Percentiles rank a stretch among this genome's conserved stretches.
Conservation (phyloP, 2,329 filamentous ascomycete species). For the Onygenales sp. region DNA sequence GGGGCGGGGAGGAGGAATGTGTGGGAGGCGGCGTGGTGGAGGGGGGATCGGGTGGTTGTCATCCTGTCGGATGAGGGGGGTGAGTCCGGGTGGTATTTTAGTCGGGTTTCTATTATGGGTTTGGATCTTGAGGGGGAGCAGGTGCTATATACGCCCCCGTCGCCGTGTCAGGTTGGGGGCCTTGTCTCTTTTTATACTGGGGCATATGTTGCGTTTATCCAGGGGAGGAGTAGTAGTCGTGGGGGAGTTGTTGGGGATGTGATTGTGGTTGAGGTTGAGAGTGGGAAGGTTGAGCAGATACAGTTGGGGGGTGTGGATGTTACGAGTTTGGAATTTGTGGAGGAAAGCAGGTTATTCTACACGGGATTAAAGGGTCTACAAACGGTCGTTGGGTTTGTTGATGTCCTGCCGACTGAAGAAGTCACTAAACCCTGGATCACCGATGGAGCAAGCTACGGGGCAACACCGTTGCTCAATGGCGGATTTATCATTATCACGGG, state of each 20-base stretch:
- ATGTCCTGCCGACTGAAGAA: neutral
- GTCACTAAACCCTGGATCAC: neutral
- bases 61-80: neutral
- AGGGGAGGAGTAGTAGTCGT: neutral
- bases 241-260: neutral
- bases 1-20: neutral
- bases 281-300: neutral
- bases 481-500: neutral
- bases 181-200: neutral
- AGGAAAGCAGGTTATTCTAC: neutral
- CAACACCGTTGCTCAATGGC: neutral
- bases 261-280: neutral
- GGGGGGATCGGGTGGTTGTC: neutral
- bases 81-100: neutral
- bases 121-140: neutral
- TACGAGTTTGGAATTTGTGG: neutral
- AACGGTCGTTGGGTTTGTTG: neutral
- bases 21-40: neutral
- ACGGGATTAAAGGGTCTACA: neutral
- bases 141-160: neutral
- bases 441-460: neutral
- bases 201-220: neutral
- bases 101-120: neutral
- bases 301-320: neutral
- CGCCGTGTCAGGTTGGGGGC: neutral